phyloP scores from a whole-genome alignment of 2,329 filamentous ascomycete genomes.

The Xylaria sp. region DNA sequence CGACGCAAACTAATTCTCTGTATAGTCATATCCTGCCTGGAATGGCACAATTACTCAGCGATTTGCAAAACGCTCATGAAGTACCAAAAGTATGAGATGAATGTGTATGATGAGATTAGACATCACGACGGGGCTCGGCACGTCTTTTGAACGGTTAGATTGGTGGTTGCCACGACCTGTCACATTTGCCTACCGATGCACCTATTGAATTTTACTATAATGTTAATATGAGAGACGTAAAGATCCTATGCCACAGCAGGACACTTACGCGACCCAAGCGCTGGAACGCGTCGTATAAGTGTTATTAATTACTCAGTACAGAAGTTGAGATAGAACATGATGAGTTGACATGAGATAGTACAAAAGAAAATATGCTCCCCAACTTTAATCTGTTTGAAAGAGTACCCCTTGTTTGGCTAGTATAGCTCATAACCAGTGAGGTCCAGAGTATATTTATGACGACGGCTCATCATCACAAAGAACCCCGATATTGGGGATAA shows the following conservation, averaged over 20 bases:
- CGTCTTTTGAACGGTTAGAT: background rate
- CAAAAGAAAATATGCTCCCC: background rate
- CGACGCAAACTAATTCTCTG: slow-evolving; percentile 13
- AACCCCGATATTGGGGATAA: background rate
- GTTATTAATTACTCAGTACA: slow-evolving; percentile 2
- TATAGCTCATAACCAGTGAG: background rate
- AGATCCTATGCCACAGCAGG: slow-evolving; percentile 25
- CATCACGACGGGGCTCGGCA: background rate
- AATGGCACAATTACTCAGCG: slow-evolving; percentile 33
- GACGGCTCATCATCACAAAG: background rate
- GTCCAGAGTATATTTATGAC: background rate
- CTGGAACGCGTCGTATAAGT: slow-evolving; percentile 43
- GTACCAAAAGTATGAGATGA: background rate
- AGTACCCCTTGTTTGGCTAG: background rate
- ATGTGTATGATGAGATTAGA: background rate
- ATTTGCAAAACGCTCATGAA: slow-evolving; percentile 22
- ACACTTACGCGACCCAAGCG: slow-evolving; percentile 44
- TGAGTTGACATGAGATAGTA: slow-evolving; percentile 5
- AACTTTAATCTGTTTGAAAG: background rate
- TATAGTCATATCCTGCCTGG: slow-evolving; percentile 37
- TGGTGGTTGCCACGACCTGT: background rate
- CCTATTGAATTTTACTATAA: slow-evolving; percentile 36
- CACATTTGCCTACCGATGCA: background rate
- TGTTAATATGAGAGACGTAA: slow-evolving; percentile 34
- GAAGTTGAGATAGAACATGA: background rate